A percentile compares a stretch with the other conserved stretches of the same genome.
Evolutionary conservation across 139 green algal species (phyloP).

Genomic region (Auxenochlorella pyrenoidosa): DNA sequence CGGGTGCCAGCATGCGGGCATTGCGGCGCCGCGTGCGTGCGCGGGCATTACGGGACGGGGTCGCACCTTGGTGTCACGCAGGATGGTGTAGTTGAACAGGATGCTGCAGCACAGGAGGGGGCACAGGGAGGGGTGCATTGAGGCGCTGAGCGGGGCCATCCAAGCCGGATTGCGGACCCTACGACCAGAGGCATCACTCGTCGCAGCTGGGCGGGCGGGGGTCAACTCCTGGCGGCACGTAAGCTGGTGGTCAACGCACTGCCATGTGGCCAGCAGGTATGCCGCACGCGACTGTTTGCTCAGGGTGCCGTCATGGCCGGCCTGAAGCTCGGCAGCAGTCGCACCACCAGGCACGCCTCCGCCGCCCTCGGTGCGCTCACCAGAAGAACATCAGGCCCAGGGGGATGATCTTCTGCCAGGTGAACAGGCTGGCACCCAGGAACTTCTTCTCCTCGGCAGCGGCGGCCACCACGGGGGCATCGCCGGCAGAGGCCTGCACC

Average conservation of each 20-base stretch:
- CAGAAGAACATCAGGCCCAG: slow-evolving; percentile 99
- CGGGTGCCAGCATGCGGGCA: background rate
- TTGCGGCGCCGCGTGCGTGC: background rate
- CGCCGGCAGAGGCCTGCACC: slow-evolving; percentile 7
- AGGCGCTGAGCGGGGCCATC: background rate
- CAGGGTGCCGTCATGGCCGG: too few species aligned
- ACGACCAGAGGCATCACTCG: too few species aligned
- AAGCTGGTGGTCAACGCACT: too few species aligned
- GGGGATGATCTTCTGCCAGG: slow-evolving; percentile 92
- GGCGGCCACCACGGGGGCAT: slow-evolving; percentile 15
- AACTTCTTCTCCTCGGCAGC: slow-evolving; percentile 50
- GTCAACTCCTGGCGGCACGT: too few species aligned
- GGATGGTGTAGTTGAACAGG: slow-evolving; percentile 99
- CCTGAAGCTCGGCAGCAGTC: too few species aligned
- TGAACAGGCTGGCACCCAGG: slow-evolving; percentile 55
- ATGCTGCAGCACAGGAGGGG: slow-evolving; percentile 66
- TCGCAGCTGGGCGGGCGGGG: too few species aligned
- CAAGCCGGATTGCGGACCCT: too few species aligned
- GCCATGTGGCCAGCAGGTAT: too few species aligned
- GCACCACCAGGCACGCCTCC: too few species aligned
- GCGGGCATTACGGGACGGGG: too few species aligned
- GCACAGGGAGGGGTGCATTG: background rate
- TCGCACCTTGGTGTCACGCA: slow-evolving; percentile 96
- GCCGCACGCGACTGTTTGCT: too few species aligned
- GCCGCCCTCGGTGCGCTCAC: background rate